phyloP scores from a whole-genome alignment of 208 protist species.

The Eutreptiella sp. region DNA sequence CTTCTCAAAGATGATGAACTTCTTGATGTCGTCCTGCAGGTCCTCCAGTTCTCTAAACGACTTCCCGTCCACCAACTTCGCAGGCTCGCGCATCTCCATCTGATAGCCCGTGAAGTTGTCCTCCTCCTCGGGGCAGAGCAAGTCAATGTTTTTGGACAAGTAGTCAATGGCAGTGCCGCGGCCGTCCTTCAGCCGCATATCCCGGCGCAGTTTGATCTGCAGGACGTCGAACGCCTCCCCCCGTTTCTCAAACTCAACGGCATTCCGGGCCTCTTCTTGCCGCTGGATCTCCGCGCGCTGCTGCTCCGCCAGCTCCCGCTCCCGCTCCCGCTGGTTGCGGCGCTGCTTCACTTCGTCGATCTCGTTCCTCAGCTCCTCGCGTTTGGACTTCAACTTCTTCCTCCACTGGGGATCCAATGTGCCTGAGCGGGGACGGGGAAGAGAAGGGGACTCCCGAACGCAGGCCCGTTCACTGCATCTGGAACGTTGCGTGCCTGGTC shows the following conservation, averaged over 20 bases:
- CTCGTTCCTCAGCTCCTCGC: conserved; percentile 14
- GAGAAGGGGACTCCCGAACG: too few species aligned
- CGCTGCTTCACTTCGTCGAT: conserved; percentile 57
- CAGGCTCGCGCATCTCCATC: conserved; percentile 15
- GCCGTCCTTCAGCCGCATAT: conserved; percentile 50
- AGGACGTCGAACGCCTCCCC: conserved; percentile 53
- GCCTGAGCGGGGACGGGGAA: too few species aligned
- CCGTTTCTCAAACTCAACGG: conserved; percentile 50
- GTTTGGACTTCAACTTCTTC: conserved; percentile 1
- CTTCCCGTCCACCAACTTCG: conserved; percentile 2
- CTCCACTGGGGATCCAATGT: too few species aligned
- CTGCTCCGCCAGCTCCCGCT: conserved; percentile 35
- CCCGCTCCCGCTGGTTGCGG: conserved; percentile 45
- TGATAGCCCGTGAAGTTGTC: background rate
- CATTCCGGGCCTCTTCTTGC: conserved; percentile 35
- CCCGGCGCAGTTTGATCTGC: conserved; percentile 39
- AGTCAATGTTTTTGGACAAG: conserved; percentile 50
- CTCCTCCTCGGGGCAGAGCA: conserved; percentile 16
- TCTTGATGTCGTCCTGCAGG: conserved; percentile 31
- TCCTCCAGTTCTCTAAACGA: conserved; percentile 28
- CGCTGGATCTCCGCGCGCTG: conserved; percentile 35
- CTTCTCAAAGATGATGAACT: conserved; percentile 33
- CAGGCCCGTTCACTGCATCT: too few species aligned
- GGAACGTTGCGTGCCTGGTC: too few species aligned
- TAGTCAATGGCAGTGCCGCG: conserved; percentile 67